Evolutionary conservation across 2,329 filamentous ascomycete species (phyloP), one percentile per base, ranked within the genome.

Genomic region (Epichloe gansuensis): DNA sequence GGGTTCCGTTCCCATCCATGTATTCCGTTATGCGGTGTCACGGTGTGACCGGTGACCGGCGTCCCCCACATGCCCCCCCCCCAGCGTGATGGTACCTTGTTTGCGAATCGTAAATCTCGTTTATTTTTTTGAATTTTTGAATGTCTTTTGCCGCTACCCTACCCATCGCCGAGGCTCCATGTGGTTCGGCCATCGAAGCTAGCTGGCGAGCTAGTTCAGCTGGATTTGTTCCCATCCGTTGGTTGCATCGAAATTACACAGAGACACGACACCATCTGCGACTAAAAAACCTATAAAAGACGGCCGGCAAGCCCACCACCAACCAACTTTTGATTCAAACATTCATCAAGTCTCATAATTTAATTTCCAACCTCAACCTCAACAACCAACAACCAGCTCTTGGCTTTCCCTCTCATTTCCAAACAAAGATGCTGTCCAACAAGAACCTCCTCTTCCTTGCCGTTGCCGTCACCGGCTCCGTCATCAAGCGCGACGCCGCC

Each of bases 371-470:
- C 13, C 45, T 21, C 34, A 23, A 25, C 38, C 45, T 15, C 15
- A 23, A 21, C 17, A 12, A 31, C 12, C 12, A 38, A 12, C 3
- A 23, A 27, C 2, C 25, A 13, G 9, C 21, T 21, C 25, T 40
- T 9, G n/a, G n/a, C 15, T n/a, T 15, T 34, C 13, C 12, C 15
- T 27, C 9, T 31, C 5, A n/a, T n/a, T n/a, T n/a, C n/a, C n/a
- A n/a, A n/a, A n/a, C n/a, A 17, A 47, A 23, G 34, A 53, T 53
- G 52, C 49, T 47, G 17, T 53, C 40, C 49, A 9, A 51, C 52
- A 53, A 51, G 45, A 51, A 44, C 52, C n/a, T 53, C 21, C 9
- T 53, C 49, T 44, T 49, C 40, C 49, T 53, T 15, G 48, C 52
- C 42, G 49, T 45, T 3, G 42, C 52, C 23, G 48, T 31, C 44